Conservation (phyloP, 805 yeast species). For the Pichia exigua region DNA sequence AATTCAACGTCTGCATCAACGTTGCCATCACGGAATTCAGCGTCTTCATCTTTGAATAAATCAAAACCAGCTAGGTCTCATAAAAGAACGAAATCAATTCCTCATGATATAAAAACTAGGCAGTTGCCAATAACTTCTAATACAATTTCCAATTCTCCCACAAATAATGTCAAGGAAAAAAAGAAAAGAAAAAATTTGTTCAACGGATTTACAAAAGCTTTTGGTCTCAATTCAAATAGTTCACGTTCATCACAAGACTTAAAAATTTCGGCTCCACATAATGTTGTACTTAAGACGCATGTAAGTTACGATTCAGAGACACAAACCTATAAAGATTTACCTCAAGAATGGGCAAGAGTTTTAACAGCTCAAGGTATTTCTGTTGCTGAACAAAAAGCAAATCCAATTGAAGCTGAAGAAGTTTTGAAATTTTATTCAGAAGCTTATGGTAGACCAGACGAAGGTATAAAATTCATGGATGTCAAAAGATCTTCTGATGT, state of each 20-base stretch:
- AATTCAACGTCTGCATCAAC: background rate
- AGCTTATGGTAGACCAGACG: conserved; percentile 13
- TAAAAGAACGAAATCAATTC: conserved; percentile 7
- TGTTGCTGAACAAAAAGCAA: conserved; percentile 76
- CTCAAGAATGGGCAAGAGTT: conserved; percentile 85
- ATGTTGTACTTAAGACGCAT: conserved; percentile 84
- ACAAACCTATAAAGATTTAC: conserved; percentile 87
- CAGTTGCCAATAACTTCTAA: conserved; percentile 11
- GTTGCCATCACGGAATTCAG: background rate
- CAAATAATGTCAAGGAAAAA: conserved; percentile 5
- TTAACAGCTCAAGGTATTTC: conserved; percentile 83
- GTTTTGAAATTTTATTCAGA: conserved; percentile 24
- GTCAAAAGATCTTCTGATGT: conserved; percentile 16
- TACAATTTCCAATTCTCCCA: conserved; percentile 10
- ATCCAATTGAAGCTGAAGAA: conserved; percentile 76
- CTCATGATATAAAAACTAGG: conserved; percentile 12
- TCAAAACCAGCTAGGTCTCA: background rate
- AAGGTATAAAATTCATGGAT: conserved; percentile 25
- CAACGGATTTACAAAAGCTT: conserved; percentile 45
- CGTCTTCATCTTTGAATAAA: background rate
- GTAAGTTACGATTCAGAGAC: conserved; percentile 82
- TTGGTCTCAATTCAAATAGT: conserved; percentile 20
- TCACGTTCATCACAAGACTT: conserved; percentile 18
- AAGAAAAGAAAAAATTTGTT: conserved; percentile 45
- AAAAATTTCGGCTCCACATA: conserved; percentile 85